Evolutionary conservation across 192 early-diverging fungal genomes (phyloP), one percentile per base, ranked within the genome.

Genomic region (Backusella parvicylindrica): DNA sequence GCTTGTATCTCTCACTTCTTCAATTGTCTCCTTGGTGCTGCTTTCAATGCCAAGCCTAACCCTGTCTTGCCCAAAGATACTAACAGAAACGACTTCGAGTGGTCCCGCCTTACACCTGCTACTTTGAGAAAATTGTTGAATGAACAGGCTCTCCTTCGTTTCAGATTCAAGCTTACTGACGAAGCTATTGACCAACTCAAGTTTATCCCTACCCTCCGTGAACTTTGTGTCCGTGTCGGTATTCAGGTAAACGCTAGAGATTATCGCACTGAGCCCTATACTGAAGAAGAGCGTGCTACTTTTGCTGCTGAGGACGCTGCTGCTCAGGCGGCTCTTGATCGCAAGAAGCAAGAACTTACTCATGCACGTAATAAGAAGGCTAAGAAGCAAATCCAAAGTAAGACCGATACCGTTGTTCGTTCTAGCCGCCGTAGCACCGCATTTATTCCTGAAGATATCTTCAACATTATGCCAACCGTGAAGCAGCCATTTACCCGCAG

Each of bases 161-260:
- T 92, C 92, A 84, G 95, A 32, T 97, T 87, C 80, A 72, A 77
- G 6, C 84, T 96, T 38, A 77, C 88, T 0, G 79, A 82, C 13
- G 81, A 86, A 49, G 89, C 90, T 81, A 74, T 89, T 35, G 78
- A 71, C 63, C 40, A 75, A 32, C 63, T 87, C 26, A 84, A 85
- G 75, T 87, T 88, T 78, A 69, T 87, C 3, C 87, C 94, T n/a
- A 67, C 93, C 13, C 81, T 99, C 32, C 90, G 97, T 77, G 92
- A 94, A 50, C 84, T 97, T 32, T 94, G 93, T 75, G 71, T 92
- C 56, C 93, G 94, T 79, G 84, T 91, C 16, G 98, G 98, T 28
- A 86, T 96, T 36, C 98, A 99, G 82, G 60, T 99, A 15, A 90
- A 89, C 50, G 85, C 91, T 41, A 87, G 89, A 38, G 88, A 93